Evolutionary conservation across 2,329 filamentous ascomycete genomes (phyloP), one percentile per base, ranked within the genome.

Genomic region (Corinectria fuckeliana): DNA sequence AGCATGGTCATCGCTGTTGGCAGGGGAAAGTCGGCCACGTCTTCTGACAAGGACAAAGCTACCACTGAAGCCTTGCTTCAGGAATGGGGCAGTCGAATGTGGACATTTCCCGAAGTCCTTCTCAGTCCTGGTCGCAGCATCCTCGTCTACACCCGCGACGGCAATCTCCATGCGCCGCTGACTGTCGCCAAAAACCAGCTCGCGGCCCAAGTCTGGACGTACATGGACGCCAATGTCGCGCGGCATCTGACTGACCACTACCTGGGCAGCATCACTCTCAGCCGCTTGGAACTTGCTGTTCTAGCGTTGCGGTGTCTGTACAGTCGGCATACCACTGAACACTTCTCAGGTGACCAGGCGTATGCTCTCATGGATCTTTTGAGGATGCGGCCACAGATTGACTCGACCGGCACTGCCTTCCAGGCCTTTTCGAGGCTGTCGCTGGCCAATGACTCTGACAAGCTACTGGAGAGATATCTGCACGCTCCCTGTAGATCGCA

Each of bases 301-400:
- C 58, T 72, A 1, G 68, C 70, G 0, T 63, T 77, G 13, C 65
- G 66, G 23, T 77, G 75, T 34, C 62, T 77, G 3, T 72, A 70
- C 20, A 67, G 62, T 41, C 67, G 72, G 2, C 21, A 68, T 6
- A 71, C 71, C 13, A 64, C 54, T 0, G 56, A 66, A 38, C 63
- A 67, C 23, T 61, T 69, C 14, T 51, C 65, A 1, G 74, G 74
- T 25, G 76, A 78, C 30, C 71, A 70, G 25, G 68, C 71, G 2
- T 78, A 78, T 44, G 76, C 71, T 1, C 67, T 77, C 1, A 77
- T 76, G 74, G 74, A 76, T 20, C 68, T 78, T 20, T 57, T 77
- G 36, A 68, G 72, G 8, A 55, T 72, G 36, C 69, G 74, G 2
- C 74, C 74, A 0, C 68, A 66, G 32, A 68, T 77, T 25, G 72